Evolutionary conservation across 495 filamentous ascomycete species (phyloP).

Genomic region (Tuber borchii): DNA sequence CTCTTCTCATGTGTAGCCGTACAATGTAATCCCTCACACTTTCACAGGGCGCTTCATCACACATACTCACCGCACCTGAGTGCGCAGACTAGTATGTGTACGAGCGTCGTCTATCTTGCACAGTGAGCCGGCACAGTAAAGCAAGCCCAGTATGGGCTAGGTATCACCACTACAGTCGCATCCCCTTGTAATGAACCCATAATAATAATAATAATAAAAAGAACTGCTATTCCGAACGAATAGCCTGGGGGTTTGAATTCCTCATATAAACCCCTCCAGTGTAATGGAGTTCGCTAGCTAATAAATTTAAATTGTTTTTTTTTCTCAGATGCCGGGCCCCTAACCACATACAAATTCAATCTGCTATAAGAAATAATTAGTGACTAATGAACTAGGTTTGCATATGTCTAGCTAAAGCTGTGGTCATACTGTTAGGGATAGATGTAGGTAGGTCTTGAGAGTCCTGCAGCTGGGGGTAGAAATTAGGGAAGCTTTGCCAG

Average conservation of each 20-base stretch:
- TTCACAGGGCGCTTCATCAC: background rate
- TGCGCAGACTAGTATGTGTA: no score
- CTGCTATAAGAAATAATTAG: background rate
- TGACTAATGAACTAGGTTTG: background rate
- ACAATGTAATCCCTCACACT: background rate
- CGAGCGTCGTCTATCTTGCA: no score
- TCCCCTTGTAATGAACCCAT: no score
- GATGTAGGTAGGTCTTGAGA: background rate
- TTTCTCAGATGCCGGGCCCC: background rate
- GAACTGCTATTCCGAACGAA: background rate
- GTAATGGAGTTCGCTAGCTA: background rate
- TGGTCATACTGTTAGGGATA: background rate
- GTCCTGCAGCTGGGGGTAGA: no score
- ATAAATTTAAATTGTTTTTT: background rate
- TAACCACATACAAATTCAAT: background rate
- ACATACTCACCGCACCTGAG: no score
- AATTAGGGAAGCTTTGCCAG: no score
- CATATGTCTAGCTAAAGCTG: background rate
- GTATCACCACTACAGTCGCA: no score
- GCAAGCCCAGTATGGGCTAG: no score
- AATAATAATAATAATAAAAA: background rate
- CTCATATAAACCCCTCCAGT: background rate
- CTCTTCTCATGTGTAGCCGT: background rate
- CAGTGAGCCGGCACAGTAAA: no score
- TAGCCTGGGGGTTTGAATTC: background rate